Evolutionary conservation across 1,284 basidiomycete genomes (phyloP).

Genomic region (Bondarzewia mesenterica): DNA sequence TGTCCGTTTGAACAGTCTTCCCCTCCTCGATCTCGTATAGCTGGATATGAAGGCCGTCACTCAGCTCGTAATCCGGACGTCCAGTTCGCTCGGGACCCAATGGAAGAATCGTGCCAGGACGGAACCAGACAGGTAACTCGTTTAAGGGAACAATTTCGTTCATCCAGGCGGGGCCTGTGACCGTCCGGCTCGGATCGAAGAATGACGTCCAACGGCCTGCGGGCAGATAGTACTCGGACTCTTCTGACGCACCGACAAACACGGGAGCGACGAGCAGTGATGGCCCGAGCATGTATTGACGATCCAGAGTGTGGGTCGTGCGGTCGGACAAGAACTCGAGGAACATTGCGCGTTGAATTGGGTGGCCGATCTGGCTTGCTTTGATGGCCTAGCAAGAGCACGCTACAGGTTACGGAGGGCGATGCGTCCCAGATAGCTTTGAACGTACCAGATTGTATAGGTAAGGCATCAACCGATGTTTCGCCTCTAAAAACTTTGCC

Average conservation of each 20-base stretch:
- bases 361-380: conserved; percentile 49
- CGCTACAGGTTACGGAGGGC: background rate
- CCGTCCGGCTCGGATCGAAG: conserved; percentile 39
- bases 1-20: conserved; percentile 29
- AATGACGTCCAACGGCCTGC: conserved; percentile 63
- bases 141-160: conserved; percentile 47
- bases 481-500: conserved; percentile 58
- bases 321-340: conserved; percentile 64
- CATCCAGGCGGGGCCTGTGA: conserved; percentile 48
- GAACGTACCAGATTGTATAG: conserved; percentile 51
- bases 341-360: conserved; percentile 67
- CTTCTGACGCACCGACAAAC: conserved; percentile 48
- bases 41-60: conserved; percentile 40
- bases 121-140: conserved; percentile 62
- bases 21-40: conserved; percentile 46
- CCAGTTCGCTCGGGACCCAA: conserved; percentile 46
- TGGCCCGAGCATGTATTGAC: conserved; percentile 65
- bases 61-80: conserved; percentile 62
- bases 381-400: conserved; percentile 41
- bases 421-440: conserved; percentile 1
- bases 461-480: conserved; percentile 71
- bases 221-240: conserved; percentile 62
- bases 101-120: conserved; percentile 45
- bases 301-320: conserved; percentile 56
- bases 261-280: conserved; percentile 70